Conservation (phyloP, 2,329 filamentous ascomycete species). For the Aspergillus puulaauensis region DNA sequence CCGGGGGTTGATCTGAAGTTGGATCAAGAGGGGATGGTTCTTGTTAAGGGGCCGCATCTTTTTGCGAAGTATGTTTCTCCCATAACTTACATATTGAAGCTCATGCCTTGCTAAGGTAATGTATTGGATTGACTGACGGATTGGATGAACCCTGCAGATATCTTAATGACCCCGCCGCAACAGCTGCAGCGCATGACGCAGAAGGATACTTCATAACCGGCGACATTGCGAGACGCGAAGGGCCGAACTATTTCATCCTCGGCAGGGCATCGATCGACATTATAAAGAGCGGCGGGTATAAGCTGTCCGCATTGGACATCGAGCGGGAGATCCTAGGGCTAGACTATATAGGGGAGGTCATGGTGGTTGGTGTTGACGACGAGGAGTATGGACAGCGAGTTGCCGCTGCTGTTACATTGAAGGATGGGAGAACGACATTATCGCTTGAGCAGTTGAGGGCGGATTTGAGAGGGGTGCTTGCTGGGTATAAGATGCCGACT, state of each 20-base stretch:
- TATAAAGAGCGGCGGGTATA: slow-evolving; percentile 57
- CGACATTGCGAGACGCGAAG: slow-evolving; percentile 38
- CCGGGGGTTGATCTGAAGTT: slow-evolving; percentile 44
- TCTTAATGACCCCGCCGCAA: slow-evolving; percentile 43
- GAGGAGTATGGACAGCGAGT: slow-evolving; percentile 56
- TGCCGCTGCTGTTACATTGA: slow-evolving; percentile 47
- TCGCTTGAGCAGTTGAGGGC: slow-evolving; percentile 28
- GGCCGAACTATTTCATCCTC: slow-evolving; percentile 50
- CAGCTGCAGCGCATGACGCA: slow-evolving; percentile 41
- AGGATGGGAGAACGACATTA: slow-evolving; percentile 24
- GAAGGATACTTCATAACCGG: slow-evolving; percentile 50
- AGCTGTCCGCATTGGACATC: slow-evolving; percentile 55
- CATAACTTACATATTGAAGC: no score
- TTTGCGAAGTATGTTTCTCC: slow-evolving; percentile 32
- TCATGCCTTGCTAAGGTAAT: no score
- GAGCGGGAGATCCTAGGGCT: slow-evolving; percentile 53
- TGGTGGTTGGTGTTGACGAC: slow-evolving; percentile 53
- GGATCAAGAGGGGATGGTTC: slow-evolving; percentile 51
- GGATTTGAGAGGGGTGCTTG: slow-evolving; percentile 54
- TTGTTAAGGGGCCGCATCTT: slow-evolving; percentile 38
- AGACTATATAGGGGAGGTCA: slow-evolving; percentile 51
- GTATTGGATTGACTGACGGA: no score
- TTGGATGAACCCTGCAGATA: slow-evolving; percentile 13
- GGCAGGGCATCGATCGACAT: slow-evolving; percentile 54
- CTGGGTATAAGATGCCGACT: slow-evolving; percentile 88